A percentile compares a stretch with the other conserved stretches of the same genome.
Evolutionary conservation across 140 eudicot species (phyloP).

Genomic region (Flaveria floridana): DNA sequence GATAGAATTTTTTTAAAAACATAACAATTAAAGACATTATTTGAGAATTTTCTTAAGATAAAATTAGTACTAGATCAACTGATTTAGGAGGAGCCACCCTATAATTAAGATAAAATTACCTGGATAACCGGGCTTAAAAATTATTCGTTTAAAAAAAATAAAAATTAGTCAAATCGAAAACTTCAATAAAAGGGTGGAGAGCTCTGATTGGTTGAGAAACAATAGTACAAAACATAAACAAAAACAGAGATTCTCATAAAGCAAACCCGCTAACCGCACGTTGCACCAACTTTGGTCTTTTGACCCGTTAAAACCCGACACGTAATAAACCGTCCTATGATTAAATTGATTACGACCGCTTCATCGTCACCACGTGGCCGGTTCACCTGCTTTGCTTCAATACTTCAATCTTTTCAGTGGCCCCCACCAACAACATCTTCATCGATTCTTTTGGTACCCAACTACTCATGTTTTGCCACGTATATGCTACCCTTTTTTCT

Average conservation of each 20-base stretch:
- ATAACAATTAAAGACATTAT: too few relatives aligned
- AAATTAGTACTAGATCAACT: too few relatives aligned
- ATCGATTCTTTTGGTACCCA: conserved; percentile 20
- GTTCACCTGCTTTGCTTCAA: conserved; percentile 18
- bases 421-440: conserved; percentile 38
- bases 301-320: conserved; percentile 29
- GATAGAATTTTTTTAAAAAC: too few relatives aligned
- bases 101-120: too few relatives aligned
- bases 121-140: too few relatives aligned
- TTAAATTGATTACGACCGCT: conserved; percentile 19
- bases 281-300: neutral
- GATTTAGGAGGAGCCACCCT: too few relatives aligned
- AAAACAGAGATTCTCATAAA: neutral
- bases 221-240: conserved; percentile 3
- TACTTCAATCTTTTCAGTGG: conserved; percentile 6
- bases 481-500: neutral
- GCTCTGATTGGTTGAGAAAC: conserved; percentile 20
- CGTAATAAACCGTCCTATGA: conserved; percentile 34
- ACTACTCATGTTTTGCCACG: conserved; percentile 27
- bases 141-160: too few relatives aligned
- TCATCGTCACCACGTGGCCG: conserved; percentile 39
- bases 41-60: too few relatives aligned
- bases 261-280: conserved; percentile 7
- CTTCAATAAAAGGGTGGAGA: neutral
- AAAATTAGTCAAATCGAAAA: too few relatives aligned